phyloP scores from a whole-genome alignment of 768 basidiomycete species.

The Lentinula lateritia region DNA sequence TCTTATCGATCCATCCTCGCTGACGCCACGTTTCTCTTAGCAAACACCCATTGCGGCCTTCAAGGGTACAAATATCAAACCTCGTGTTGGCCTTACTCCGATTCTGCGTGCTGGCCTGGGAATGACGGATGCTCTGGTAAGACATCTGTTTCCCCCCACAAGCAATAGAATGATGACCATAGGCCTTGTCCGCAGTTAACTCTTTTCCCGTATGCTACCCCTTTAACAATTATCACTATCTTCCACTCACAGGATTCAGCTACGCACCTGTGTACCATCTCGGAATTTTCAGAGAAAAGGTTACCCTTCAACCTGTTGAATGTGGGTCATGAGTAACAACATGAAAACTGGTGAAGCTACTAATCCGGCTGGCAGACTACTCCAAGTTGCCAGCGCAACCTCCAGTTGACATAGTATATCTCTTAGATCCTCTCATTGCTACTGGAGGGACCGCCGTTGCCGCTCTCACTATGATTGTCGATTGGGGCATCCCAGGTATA shows the following conservation, averaged over 20 bases:
- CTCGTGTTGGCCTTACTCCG: constrained; percentile 80
- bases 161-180: constrained; percentile 4
- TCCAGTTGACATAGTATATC: constrained; percentile 76
- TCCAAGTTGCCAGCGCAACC: constrained; percentile 79
- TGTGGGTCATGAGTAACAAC: constrained; percentile 37
- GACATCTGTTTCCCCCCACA: constrained; percentile 5
- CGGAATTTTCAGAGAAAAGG: constrained; percentile 84
- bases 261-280: constrained; percentile 84
- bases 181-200: constrained; percentile 35
- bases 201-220: constrained; percentile 67
- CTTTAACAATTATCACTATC: not conserved
- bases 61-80: constrained; percentile 69
- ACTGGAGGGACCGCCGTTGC: constrained; percentile 92
- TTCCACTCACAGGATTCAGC: constrained; percentile 25
- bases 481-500: constrained; percentile 76
- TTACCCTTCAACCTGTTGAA: constrained; percentile 86
- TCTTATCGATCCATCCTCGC: not conserved
- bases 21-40: constrained; percentile 28
- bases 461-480: constrained; percentile 78
- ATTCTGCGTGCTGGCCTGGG: constrained; percentile 91
- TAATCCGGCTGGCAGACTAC: constrained; percentile 53
- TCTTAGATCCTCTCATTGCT: constrained; percentile 90
- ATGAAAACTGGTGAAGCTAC: too few relatives aligned
- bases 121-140: constrained; percentile 81
- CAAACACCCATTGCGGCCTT: constrained; percentile 78